A percentile compares a stretch with the other conserved stretches of the same genome.
Evolutionary conservation across 139 green algal species (phyloP).

Genomic region (Micromonas commoda): DNA sequence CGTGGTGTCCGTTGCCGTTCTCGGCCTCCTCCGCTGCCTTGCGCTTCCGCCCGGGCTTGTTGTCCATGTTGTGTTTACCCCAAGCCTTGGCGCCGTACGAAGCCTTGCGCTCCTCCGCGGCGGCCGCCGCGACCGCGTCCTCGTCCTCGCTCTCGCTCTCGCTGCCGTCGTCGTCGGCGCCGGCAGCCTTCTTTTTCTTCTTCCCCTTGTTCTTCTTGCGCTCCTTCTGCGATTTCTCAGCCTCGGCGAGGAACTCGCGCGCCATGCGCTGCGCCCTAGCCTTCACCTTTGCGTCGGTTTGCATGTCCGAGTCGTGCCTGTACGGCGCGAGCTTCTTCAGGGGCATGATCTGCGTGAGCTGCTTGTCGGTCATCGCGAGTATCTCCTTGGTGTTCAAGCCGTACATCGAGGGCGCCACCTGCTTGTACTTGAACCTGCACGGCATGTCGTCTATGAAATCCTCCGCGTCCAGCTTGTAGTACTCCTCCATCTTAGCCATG

Average conservation of each 20-base stretch:
- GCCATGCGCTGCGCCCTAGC: neutral
- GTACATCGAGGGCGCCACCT: constrained; percentile 13
- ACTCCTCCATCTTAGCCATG: constrained; percentile 18
- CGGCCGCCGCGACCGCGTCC: neutral
- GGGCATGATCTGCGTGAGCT: constrained; percentile 23
- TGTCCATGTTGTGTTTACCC: constrained; percentile 1
- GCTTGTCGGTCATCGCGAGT: constrained; percentile 22
- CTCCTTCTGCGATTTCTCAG: neutral
- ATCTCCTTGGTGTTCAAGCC: constrained; percentile 12
- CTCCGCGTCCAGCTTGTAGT: constrained; percentile 11
- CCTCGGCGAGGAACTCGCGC: neutral
- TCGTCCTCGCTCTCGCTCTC: neutral
- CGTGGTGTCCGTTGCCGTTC: no score
- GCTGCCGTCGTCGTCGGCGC: neutral
- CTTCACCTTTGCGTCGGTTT: neutral
- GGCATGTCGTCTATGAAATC: constrained; percentile 22
- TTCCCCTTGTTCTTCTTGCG: neutral
- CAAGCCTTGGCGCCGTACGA: constrained; percentile 7
- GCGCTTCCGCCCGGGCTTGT: neutral
- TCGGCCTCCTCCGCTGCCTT: neutral
- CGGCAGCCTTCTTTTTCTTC: neutral
- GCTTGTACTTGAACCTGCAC: constrained; percentile 6
- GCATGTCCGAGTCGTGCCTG: neutral
- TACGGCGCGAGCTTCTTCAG: constrained; percentile 33
- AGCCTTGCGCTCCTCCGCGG: neutral